Conservation (phyloP, 148 eudicot species). For the Spergularia marina region DNA sequence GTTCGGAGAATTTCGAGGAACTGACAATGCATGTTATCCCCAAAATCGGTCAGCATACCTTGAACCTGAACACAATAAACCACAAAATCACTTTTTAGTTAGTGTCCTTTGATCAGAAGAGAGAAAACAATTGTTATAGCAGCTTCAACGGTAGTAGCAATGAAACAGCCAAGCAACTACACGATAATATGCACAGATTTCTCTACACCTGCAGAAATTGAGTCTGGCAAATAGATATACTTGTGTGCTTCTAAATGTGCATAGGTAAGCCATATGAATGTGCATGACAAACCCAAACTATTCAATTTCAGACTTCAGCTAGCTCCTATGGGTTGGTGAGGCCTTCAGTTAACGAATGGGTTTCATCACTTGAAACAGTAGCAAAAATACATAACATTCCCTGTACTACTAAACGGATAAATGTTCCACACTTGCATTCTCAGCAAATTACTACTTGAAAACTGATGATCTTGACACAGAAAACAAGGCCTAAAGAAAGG, state of each 20-base stretch:
- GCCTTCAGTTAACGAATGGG: no score
- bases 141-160: not conserved
- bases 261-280: not conserved
- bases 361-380: no score
- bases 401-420: not conserved
- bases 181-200: not conserved
- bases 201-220: not conserved
- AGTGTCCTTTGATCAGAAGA: not conserved
- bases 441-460: no score
- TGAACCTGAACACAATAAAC: conserved; percentile 58
- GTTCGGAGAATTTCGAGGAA: conserved; percentile 92
- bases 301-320: not conserved
- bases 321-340: no score
- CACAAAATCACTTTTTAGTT: not conserved
- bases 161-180: conserved; percentile 1
- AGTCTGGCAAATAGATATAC: not conserved
- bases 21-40: conserved; percentile 95
- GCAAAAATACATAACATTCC: not conserved
- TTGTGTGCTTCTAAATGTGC: not conserved
- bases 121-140: not conserved
- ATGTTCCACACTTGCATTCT: not conserved
- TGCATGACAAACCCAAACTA: not conserved
- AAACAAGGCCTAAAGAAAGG: no score
- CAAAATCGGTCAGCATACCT: conserved; percentile 92
- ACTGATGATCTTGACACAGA: no score